Base-by-base conservation (phyloP, 1,284 basidiomycete species). In the Marasmius oreades region DNA sequence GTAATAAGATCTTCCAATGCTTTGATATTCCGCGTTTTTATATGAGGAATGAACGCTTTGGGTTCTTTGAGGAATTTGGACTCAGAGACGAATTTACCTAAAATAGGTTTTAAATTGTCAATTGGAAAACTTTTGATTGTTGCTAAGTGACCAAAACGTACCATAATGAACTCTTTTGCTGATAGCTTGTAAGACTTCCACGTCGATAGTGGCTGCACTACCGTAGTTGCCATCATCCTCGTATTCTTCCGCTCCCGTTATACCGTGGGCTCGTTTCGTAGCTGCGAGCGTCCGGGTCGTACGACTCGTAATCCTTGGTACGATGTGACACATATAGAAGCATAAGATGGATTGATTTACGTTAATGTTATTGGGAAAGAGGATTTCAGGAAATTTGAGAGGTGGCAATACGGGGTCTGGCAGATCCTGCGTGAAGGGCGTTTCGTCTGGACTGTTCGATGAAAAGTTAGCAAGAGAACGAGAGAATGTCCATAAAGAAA, bases 1-100 rank as follows among this genome's bases (percentile, higher is more conserved):
- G 95, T 97, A 71, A 99, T 98, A 42, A 99, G 78, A 0, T 71
- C 85, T 12, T 91, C 93, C 12, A 97, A 80, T 3, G 86, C 88
- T 42, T 80, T 71, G 18, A 81, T 82, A 71, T 99, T 90, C 2
- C 85, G 86, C 1, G 81, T 79, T 46, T 82, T 80, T 67, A 99
- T 99, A 71, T 94, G 93, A 0, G 93, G 92, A 60, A 99, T 85
- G 71, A 98, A 99, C 12, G 87, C 85, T 24, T 88, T 79, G 8
- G 97, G 96, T 60, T 92, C 78, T 31, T 84, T 81, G 18, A 83
- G 73, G 78, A 99, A 99, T 71, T 99, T 99, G 54, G 91, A 91
- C 73, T 99, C 97, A 3, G 93, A 93, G 10, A 99, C 97, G 70
- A 99, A 99, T 82, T 98, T 98, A 59, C 96, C 95, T 98, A 31